Evolutionary conservation across 148 eudicot genomes (phyloP).

Genomic region (Chenopodium quinoa): DNA sequence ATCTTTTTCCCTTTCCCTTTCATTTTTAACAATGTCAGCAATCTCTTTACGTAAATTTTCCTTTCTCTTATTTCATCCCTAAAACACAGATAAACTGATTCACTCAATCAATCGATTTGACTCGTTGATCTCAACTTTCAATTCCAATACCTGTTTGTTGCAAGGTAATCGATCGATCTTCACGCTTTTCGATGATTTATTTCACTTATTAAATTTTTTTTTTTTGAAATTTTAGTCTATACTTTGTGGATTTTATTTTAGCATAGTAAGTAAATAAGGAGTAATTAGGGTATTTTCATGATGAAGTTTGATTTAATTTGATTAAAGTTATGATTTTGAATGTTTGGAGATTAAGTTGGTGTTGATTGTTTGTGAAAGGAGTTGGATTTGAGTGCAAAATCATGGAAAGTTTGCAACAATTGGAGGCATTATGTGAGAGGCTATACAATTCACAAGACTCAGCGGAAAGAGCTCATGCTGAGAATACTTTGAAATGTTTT

Average conservation of each 20-base stretch:
- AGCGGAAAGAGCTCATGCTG: slow-evolving; percentile 87
- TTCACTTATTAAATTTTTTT: background rate
- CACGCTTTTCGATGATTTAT: background rate
- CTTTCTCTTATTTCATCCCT: background rate
- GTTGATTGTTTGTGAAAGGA: background rate
- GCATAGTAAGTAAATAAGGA: background rate
- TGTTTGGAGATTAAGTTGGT: background rate
- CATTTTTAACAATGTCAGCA: slow-evolving; percentile 14
- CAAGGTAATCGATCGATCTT: slow-evolving; percentile 28
- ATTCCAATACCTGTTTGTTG: background rate
- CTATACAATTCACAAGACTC: slow-evolving; percentile 94
- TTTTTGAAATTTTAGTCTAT: background rate
- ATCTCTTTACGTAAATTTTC: background rate
- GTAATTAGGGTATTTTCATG: background rate
- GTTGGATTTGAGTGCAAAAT: slow-evolving; percentile 19
- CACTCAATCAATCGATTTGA: background rate
- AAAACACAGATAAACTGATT: background rate
- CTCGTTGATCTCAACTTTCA: slow-evolving; percentile 22
- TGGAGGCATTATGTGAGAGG: slow-evolving; percentile 90
- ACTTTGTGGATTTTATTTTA: slow-evolving; percentile 8
- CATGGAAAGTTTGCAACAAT: slow-evolving; percentile 88
- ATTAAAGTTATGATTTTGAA: background rate
- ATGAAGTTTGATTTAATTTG: background rate
- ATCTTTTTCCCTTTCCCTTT: background rate
- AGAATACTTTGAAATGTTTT: slow-evolving; percentile 83